Evolutionary conservation across 495 filamentous ascomycete species (phyloP).

Genomic region (Neurospora sublineolata): DNA sequence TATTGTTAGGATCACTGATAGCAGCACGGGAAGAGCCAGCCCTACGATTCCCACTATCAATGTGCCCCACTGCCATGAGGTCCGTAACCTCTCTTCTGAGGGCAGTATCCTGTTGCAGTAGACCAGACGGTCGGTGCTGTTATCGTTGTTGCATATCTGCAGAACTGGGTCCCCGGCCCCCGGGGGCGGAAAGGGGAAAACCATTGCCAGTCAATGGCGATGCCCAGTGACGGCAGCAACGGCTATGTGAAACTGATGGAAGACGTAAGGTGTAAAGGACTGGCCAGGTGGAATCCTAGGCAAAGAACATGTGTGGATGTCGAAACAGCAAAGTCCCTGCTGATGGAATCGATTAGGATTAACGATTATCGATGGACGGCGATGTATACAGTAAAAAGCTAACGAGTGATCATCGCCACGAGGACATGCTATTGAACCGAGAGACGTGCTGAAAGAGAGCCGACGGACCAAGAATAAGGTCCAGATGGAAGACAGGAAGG

Average conservation of each 20-base stretch:
- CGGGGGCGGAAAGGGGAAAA: conserved; percentile 15
- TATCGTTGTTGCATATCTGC: conserved; percentile 3
- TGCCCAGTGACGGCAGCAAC: neutral
- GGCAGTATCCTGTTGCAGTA: conserved; percentile 17
- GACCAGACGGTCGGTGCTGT: conserved; percentile 3
- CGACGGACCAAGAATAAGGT: neutral
- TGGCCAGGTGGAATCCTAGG: neutral
- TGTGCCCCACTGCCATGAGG: conserved; percentile 10
- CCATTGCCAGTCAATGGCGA: conserved; percentile 7
- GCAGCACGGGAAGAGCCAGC: conserved; percentile 5
- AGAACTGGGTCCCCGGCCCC: conserved; percentile 17
- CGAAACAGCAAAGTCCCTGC: neutral
- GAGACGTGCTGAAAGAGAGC: neutral
- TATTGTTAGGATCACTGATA: neutral
- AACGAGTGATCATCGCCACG: neutral
- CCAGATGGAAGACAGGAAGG: neutral
- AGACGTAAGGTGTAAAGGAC: neutral
- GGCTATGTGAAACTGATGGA: neutral
- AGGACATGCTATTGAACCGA: neutral
- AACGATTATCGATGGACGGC: neutral
- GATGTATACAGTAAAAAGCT: neutral
- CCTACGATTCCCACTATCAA: conserved; percentile 7
- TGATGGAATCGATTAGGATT: neutral
- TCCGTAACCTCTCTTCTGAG: conserved; percentile 4
- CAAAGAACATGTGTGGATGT: neutral